Conservation (phyloP, 2,329 filamentous ascomycete genomes). For the Phymatotrichopsis omnivora region DNA sequence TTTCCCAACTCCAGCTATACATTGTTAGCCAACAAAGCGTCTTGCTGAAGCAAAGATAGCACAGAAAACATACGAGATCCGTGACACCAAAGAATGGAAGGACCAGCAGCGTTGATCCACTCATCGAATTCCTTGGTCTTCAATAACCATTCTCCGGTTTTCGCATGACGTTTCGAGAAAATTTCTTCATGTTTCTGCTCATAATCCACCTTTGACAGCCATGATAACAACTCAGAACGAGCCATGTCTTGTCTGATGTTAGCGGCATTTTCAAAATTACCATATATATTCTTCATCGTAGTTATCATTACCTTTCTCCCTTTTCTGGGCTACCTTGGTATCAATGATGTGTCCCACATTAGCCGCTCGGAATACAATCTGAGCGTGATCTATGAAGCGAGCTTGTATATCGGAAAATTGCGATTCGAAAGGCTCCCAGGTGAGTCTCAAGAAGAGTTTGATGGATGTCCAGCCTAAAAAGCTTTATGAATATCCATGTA, state of each 20-base stretch:
- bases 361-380: conserved; percentile 17
- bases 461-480: conserved; percentile 18
- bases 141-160: neutral
- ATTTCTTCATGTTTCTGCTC: neutral
- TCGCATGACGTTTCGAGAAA: neutral
- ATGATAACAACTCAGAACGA: neutral
- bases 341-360: too few species aligned
- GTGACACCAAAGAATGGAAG: neutral
- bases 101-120: neutral
- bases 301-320: too few species aligned
- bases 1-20: conserved; percentile 12
- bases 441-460: conserved; percentile 13
- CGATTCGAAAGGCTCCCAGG: conserved; percentile 16
- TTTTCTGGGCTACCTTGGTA: too few species aligned
- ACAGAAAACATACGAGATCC: too few species aligned
- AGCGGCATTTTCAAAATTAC: too few species aligned
- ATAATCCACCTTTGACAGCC: neutral
- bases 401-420: conserved; percentile 7
- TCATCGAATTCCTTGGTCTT: neutral
- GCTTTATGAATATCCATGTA: neutral
- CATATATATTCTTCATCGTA: too few species aligned
- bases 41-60: too few species aligned
- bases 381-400: conserved; percentile 5
- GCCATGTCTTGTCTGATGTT: too few species aligned
- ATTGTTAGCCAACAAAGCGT: too few species aligned